phyloP scores from a whole-genome alignment of 2,329 filamentous ascomycete species.

The Allantophomopsis cytisporea region DNA sequence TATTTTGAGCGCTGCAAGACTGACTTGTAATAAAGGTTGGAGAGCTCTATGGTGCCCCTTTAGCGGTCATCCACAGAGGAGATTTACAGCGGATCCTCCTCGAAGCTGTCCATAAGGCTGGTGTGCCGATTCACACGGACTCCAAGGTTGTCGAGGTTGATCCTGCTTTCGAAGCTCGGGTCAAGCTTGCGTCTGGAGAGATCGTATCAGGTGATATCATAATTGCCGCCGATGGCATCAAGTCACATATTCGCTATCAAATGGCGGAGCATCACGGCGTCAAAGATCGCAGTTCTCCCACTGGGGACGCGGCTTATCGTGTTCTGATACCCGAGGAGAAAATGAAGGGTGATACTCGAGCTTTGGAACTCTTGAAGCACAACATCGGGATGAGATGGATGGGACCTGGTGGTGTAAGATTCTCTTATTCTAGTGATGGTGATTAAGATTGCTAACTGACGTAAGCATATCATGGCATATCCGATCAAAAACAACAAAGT shows the following conservation, averaged over 20 bases:
- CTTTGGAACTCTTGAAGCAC: conserved; percentile 1
- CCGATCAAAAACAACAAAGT: conserved; percentile 8
- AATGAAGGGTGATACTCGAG: conserved; percentile 22
- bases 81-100: conserved; percentile 31
- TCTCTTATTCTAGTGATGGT: too few species aligned
- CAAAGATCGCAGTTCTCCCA: background rate
- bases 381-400: conserved; percentile 9
- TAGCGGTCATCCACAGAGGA: conserved; percentile 32
- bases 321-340: conserved; percentile 39
- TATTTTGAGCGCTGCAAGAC: background rate
- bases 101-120: conserved; percentile 21
- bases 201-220: conserved; percentile 1
- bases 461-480: conserved; percentile 14
- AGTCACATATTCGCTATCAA: background rate
- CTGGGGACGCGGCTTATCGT: conserved; percentile 52
- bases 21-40: background rate
- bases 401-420: conserved; percentile 9
- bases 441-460: too few species aligned
- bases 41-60: conserved; percentile 13
- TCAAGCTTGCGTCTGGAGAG: background rate
- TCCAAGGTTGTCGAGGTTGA: conserved; percentile 20
- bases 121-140: conserved; percentile 5
- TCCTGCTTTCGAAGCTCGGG: conserved; percentile 7
- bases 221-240: conserved; percentile 1
- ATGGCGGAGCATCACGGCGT: background rate